Base-by-base conservation (phyloP, 1,139 yeast species). In the Suhomyces chickasaworum region DNA sequence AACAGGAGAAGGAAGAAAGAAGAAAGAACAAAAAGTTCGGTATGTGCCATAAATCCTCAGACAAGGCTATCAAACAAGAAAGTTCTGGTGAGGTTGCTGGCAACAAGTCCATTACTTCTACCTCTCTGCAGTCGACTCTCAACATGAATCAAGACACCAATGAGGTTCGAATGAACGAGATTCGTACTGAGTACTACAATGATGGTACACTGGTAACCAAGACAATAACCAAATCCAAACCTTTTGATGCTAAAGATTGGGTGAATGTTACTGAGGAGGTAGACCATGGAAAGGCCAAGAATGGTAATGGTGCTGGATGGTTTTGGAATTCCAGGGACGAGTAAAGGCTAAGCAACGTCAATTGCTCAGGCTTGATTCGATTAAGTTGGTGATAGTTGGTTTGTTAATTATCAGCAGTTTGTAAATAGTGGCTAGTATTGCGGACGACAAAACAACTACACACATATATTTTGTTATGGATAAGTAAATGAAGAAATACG, bases 161-260 rank as follows among this genome's bases (percentile, higher is more conserved):
- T 18, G 69, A 75, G 41, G 80, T 84, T 44, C 79, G 80, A 50
- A 68, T 75, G 55, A 75, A 77, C 21, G 80, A 81, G 52, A 65
- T 68, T 20, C 75, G 75, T 53, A 81, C 72, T 4, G 74, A 84
- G 53, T 76, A 73, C 55, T 89, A 70, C 59, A 74, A 68, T 34
- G 95, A 89, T 60, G 96, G 96, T 7, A 77, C 86, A 4, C 77
- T 80, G 25, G 53, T 60, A 6, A 63, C 72, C 9, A 70, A 64
- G 41, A 73, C 70, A 42, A 58, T 68, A 37, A 68, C 66, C 39
- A 77, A 73, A 56, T 52, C 65, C 41, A 73, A 65, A 50, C 75
- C 77, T 2, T 46, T 61, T 39, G 73, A 67, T 10, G 61, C 73
- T 3, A 50, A 50, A 4, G 65, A 65, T 4, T 71, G 76, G 75